A percentile compares a stretch with the other conserved stretches of the same genome.
These are phyloP conservation scores for Monosporascus sp. DNA, from an alignment of 2,329 filamentous ascomycete species.

Conservation along the genomic window DNA sequence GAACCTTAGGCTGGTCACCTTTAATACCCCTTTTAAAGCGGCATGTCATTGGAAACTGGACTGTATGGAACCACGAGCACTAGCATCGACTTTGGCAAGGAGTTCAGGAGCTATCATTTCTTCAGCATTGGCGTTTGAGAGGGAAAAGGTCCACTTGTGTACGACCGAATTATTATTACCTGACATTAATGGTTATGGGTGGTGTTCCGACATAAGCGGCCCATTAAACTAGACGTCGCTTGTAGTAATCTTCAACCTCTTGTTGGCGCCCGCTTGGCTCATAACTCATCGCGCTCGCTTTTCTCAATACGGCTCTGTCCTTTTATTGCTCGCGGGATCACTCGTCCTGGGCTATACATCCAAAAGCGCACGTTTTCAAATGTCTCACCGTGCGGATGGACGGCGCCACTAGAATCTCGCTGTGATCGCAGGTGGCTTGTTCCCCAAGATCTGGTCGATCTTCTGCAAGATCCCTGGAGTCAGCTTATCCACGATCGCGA, in stretches of 20 bases:
- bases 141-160: no score
- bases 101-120: not conserved
- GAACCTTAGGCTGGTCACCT: not conserved
- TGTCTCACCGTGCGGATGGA: slow-evolving; percentile 1
- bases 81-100: not conserved
- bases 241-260: no score
- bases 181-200: no score
- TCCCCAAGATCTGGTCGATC: slow-evolving; percentile 54
- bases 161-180: no score
- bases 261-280: no score
- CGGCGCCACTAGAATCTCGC: slow-evolving; percentile 25
- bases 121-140: no score
- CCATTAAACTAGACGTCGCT: no score
- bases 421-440: slow-evolving; percentile 45
- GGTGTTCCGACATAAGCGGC: no score
- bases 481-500: slow-evolving; percentile 48
- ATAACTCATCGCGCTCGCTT: no score
- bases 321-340: no score
- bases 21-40: not conserved
- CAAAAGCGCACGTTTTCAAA: slow-evolving; percentile 1
- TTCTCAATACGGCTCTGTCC: no score
- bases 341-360: not conserved
- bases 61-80: not conserved
- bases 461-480: slow-evolving; percentile 53
- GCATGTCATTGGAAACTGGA: not conserved